Evolutionary conservation across 2,329 filamentous ascomycete genomes (phyloP), one percentile per base, ranked within the genome.

Genomic region (Colletotrichum sp.): DNA sequence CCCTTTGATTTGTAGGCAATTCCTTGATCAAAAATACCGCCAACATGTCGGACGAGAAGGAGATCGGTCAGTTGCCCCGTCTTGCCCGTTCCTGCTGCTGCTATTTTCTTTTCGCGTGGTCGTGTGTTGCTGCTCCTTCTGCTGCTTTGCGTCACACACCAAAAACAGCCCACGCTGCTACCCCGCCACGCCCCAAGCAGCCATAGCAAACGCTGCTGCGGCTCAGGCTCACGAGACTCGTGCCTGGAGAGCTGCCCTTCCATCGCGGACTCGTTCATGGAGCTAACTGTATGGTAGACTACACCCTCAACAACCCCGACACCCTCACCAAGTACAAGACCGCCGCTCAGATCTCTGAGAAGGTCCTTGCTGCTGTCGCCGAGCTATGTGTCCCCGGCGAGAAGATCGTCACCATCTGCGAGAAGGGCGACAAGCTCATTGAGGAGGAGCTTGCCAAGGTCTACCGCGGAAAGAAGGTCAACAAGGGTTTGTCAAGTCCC

Each of bases 311-410:
- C 86, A 97, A 97, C 90, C 95, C 95, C 77, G 95, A 97, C 85
- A 98, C 96, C 82, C 91, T 99, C 81, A 98, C 97, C 88, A 99
- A 98, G 91, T 98, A 98, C 92, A 98, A 98, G 93, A 96, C 94
- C 79, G 97, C 97, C 73, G 96, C 95, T 78, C 91, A 94, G 85
- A 98, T 99, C 87, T 97, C 96, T 67, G 95, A 98, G 86, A 98
- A 96, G 89, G 96, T 98, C 80, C 92, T 99, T 80, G 95, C 96
- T 81, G 94, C 94, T 80, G 96, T 99, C 79, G 88, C 90, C 75
- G 89, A 91, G 84, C 89, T 93, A 78, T 92, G 95, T 84, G 90
- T 94, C 76, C 94, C 96, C 78, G 96, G 95, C 81, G 94, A 94
- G 86, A 98, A 98, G 90, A 95, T 98, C 82, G 91, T 98, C 81